These are phyloP conservation scores for Testicularia cyperi DNA, from an alignment of 1,284 basidiomycete species.

Conservation along the genomic window DNA sequence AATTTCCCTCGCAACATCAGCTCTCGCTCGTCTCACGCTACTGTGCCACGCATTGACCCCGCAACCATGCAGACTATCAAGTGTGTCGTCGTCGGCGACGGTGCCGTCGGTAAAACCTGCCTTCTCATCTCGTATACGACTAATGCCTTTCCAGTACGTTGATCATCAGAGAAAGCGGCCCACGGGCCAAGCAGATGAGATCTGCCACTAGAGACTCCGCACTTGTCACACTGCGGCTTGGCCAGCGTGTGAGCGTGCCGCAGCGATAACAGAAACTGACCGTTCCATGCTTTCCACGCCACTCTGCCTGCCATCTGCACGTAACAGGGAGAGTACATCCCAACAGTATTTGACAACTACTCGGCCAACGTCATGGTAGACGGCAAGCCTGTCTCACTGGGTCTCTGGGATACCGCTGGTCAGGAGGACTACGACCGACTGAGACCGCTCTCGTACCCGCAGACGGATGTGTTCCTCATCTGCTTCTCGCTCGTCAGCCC, in stretches of 20 bases:
- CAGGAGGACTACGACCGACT: conserved; percentile 79
- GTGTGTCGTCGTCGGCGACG: conserved; percentile 59
- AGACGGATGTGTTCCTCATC: conserved; percentile 98
- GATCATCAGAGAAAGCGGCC: too few species aligned
- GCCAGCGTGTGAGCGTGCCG: too few species aligned
- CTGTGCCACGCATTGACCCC: background rate
- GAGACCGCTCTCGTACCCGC: conserved; percentile 95
- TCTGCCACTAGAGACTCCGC: too few species aligned
- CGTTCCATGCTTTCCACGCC: background rate
- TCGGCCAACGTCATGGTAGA: conserved; percentile 91
- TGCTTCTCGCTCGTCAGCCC: conserved; percentile 98
- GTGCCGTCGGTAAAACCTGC: conserved; percentile 60
- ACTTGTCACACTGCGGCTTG: too few species aligned
- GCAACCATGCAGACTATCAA: conserved; percentile 56
- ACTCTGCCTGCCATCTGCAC: too few species aligned
- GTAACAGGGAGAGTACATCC: conserved; percentile 55
- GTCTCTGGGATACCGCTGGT: conserved; percentile 71
- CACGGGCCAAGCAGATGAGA: too few species aligned
- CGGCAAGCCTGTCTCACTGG: conserved; percentile 95
- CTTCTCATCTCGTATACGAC: conserved; percentile 60
- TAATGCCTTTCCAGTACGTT: conserved; percentile 58
- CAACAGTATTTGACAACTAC: conserved; percentile 87
- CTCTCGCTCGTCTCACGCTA: background rate
- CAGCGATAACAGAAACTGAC: too few species aligned
- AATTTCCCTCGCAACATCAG: background rate